Conservation (phyloP, 2,329 filamentous ascomycete species). For the Dactylella cylindrospora region DNA sequence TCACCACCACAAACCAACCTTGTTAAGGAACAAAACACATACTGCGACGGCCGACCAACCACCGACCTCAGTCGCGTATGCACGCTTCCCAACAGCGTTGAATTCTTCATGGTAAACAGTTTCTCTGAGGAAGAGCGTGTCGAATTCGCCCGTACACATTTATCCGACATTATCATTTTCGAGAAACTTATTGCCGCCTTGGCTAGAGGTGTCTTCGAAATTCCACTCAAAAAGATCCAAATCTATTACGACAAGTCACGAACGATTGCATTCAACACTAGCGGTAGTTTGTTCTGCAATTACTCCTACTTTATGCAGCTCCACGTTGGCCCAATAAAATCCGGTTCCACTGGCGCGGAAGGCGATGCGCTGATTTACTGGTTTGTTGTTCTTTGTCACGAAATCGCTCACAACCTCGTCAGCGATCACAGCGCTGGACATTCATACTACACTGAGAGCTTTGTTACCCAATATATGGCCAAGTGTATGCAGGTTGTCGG, state of each 20-base stretch:
- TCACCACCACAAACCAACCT: conserved; percentile 69
- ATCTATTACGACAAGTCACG: conserved; percentile 82
- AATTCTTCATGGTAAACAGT: conserved; percentile 31
- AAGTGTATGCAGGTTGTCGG: conserved; percentile 18
- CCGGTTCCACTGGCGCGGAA: conserved; percentile 53
- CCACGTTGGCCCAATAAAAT: conserved; percentile 46
- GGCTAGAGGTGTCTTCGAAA: conserved; percentile 66
- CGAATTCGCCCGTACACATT: conserved; percentile 64
- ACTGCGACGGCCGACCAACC: conserved; percentile 65
- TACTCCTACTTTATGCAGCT: conserved; percentile 53
- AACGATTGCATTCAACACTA: conserved; percentile 89
- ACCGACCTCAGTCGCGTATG: conserved; percentile 26
- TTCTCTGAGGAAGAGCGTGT: conserved; percentile 53
- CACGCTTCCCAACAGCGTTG: conserved; percentile 28
- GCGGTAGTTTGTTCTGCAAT: conserved; percentile 90
- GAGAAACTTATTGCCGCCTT: conserved; percentile 69
- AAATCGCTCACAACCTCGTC: conserved; percentile 92
- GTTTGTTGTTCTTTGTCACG: conserved; percentile 95
- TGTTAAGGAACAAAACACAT: conserved; percentile 79
- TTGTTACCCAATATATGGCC: conserved; percentile 40
- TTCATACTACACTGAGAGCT: conserved; percentile 43
- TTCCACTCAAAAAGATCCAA: conserved; percentile 70
- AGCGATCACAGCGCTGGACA: conserved; percentile 46
- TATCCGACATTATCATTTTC: conserved; percentile 67
- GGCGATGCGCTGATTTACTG: conserved; percentile 78